phyloP scores from a whole-genome alignment of 2,329 filamentous ascomycete species.

The Sporothrix sp. region DNA sequence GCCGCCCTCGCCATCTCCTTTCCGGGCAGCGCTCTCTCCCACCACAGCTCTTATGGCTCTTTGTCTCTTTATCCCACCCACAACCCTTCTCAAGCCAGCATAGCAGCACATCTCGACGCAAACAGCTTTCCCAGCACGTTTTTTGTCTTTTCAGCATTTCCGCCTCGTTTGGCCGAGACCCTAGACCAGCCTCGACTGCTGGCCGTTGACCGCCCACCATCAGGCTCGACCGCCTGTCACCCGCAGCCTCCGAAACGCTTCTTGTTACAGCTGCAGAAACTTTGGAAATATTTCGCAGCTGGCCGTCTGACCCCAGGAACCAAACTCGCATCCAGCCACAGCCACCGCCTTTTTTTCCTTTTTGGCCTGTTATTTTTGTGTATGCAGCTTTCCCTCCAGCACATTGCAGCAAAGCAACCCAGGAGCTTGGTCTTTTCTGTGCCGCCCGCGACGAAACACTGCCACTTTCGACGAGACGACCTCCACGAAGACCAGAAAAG shows the following conservation, averaged over 20 bases:
- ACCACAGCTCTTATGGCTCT: constrained; percentile 15
- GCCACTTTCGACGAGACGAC: neutral
- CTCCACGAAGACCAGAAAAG: neutral
- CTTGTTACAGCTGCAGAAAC: too few relatives aligned
- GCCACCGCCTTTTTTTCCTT: neutral
- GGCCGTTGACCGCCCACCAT: constrained; percentile 6
- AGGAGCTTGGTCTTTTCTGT: constrained; percentile 25
- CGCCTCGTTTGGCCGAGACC: neutral
- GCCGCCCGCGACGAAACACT: constrained; percentile 14
- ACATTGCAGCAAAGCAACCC: constrained; percentile 3
- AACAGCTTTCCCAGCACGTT: neutral
- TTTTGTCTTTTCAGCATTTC: neutral
- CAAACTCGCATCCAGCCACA: too few relatives aligned
- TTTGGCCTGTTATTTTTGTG: neutral
- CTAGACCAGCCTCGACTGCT: neutral
- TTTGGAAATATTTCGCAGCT: too few relatives aligned
- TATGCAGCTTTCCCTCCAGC: neutral
- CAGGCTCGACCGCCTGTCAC: constrained; percentile 15
- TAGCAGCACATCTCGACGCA: neutral
- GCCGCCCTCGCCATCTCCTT: neutral
- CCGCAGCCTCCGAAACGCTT: constrained; percentile 32
- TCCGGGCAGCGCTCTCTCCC: neutral
- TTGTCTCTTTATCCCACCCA: neutral
- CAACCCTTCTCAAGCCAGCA: constrained; percentile 1
- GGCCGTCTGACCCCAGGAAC: too few relatives aligned